A percentile compares a stretch with the other conserved stretches of the same genome.
Conservation (phyloP, 2,329 filamentous ascomycete species). For the Aureobasidium sp. region DNA sequence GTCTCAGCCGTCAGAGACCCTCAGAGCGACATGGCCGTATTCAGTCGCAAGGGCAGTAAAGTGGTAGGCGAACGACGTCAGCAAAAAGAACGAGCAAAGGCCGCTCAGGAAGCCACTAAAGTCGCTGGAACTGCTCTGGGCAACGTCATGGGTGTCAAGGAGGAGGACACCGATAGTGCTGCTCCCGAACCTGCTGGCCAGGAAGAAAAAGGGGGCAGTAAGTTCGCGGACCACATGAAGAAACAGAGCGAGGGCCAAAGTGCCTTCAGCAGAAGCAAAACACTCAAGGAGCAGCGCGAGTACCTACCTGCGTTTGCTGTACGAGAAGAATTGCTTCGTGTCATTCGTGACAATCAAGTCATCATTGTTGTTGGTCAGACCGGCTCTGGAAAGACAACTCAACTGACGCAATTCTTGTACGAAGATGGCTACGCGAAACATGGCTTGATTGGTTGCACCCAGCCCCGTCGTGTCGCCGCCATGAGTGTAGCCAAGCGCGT, state of each 20-base stretch:
- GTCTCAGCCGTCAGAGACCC: slow-evolving; percentile 86
- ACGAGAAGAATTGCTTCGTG: slow-evolving; percentile 79
- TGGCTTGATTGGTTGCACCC: slow-evolving; percentile 93
- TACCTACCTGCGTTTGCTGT: slow-evolving; percentile 94
- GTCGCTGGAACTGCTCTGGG: slow-evolving; percentile 85
- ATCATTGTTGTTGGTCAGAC: slow-evolving; percentile 96
- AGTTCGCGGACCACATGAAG: slow-evolving; percentile 87
- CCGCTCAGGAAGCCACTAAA: slow-evolving; percentile 91
- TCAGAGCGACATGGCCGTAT: slow-evolving; percentile 98
- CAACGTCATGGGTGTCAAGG: slow-evolving; percentile 92
- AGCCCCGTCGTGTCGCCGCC: slow-evolving; percentile 89
- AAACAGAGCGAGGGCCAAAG: slow-evolving; percentile 70
- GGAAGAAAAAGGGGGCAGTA: slow-evolving; percentile 53
- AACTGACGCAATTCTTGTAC: slow-evolving; percentile 90
- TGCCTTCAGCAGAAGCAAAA: slow-evolving; percentile 88
- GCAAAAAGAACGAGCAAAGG: slow-evolving; percentile 85
- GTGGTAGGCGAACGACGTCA: slow-evolving; percentile 87
- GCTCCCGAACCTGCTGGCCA: slow-evolving; percentile 58
- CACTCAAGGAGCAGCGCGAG: slow-evolving; percentile 81
- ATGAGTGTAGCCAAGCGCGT: slow-evolving; percentile 99
- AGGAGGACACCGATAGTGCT: slow-evolving; percentile 82
- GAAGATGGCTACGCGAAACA: slow-evolving; percentile 86
- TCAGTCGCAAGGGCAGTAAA: slow-evolving; percentile 87
- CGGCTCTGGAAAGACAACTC: slow-evolving; percentile 94
- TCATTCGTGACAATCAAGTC: slow-evolving; percentile 95